These are phyloP conservation scores for Trypanosoma mega DNA, from an alignment of 208 protist species.

Conservation along the genomic window DNA sequence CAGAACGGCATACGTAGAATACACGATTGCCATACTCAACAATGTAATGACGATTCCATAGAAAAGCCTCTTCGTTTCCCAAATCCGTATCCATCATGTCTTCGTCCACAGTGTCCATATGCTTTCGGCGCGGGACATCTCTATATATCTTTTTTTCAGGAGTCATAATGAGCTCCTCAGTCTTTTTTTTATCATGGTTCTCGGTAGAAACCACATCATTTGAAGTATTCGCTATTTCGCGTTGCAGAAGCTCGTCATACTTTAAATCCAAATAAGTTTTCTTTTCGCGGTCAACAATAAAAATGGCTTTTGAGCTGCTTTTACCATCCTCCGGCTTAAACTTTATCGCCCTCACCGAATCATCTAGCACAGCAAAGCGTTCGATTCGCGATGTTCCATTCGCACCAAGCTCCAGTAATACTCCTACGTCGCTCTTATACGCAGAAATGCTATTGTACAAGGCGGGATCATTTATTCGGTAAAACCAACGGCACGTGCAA, in stretches of 20 bases:
- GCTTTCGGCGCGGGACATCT: not conserved
- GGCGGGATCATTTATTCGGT: slow-evolving; percentile 55
- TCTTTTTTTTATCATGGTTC: not conserved
- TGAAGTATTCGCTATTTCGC: slow-evolving; percentile 35
- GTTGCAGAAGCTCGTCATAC: slow-evolving; percentile 56
- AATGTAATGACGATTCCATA: slow-evolving; percentile 60
- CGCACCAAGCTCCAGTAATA: slow-evolving; percentile 57
- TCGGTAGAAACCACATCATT: not conserved
- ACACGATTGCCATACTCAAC: slow-evolving; percentile 60
- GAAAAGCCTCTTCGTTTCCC: slow-evolving; percentile 60
- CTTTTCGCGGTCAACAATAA: slow-evolving; percentile 61
- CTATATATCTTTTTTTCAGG: not conserved
- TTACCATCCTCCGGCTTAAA: slow-evolving; percentile 28
- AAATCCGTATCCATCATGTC: not conserved
- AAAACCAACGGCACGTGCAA: slow-evolving; percentile 71
- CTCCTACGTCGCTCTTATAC: slow-evolving; percentile 22
- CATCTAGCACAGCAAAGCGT: slow-evolving; percentile 56
- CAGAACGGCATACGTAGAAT: slow-evolving; percentile 53
- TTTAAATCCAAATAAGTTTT: slow-evolving; percentile 50
- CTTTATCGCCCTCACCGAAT: slow-evolving; percentile 53
- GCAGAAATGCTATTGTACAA: slow-evolving; percentile 28
- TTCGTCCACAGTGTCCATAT: not conserved
- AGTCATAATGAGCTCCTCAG: not conserved
- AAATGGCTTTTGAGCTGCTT: slow-evolving; percentile 31
- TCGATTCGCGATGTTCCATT: slow-evolving; percentile 44